phyloP scores from a whole-genome alignment of 306 rosid species.

The Prosopis cineraria region DNA sequence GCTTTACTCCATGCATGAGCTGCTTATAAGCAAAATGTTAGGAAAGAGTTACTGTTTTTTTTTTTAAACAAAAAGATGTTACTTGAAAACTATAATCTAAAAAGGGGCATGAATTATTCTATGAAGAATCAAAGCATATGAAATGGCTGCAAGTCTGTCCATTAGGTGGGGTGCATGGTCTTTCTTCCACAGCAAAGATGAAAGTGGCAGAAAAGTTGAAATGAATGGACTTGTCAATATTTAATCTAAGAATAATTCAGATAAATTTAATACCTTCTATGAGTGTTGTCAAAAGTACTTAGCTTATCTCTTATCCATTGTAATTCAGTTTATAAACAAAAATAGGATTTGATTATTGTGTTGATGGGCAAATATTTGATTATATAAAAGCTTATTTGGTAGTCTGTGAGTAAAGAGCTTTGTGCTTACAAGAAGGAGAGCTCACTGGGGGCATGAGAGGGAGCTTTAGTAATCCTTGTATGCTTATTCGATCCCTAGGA shows the following conservation, averaged over 20 bases:
- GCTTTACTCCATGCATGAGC: constrained; percentile 6
- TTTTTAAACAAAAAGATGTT: neutral
- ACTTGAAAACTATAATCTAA: neutral
- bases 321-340: neutral
- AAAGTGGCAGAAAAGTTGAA: neutral
- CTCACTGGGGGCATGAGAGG: constrained; percentile 1
- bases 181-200: neutral
- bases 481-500: neutral
- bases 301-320: neutral
- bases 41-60: neutral
- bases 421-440: neutral
- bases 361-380: neutral
- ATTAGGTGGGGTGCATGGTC: neutral
- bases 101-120: neutral
- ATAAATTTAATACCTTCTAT: neutral
- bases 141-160: neutral
- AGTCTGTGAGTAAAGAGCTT: neutral
- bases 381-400: neutral
- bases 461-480: neutral
- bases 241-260: neutral
- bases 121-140: neutral
- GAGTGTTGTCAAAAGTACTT: neutral
- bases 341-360: neutral
- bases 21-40: neutral
- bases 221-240: neutral